These are phyloP conservation scores for Agaricus blazei DNA, from an alignment of 768 basidiomycete genomes.

Conservation along the genomic window DNA sequence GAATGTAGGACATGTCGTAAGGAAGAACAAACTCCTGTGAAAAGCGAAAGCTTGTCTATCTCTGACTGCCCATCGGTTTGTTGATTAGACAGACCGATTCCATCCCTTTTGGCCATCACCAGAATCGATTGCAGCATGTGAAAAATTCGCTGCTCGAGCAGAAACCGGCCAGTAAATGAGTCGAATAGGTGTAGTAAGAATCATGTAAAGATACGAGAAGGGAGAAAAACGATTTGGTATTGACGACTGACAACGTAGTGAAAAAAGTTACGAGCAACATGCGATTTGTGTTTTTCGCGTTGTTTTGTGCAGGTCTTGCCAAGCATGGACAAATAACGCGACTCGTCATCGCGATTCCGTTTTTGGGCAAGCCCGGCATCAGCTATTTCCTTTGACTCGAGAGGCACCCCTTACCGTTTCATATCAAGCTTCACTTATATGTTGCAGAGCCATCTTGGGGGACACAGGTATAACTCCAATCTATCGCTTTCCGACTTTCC, in stretches of 20 bases:
- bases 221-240: neutral
- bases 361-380: neutral
- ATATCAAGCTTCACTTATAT: no score
- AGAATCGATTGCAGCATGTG: constrained; percentile 75
- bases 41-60: constrained; percentile 28
- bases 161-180: constrained; percentile 52
- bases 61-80: constrained; percentile 44
- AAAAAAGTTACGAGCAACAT: neutral
- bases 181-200: neutral
- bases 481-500: no score
- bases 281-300: constrained; percentile 1
- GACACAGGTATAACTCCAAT: no score
- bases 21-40: constrained; percentile 26
- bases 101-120: constrained; percentile 67
- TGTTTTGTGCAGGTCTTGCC: neutral
- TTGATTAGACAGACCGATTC: constrained; percentile 49
- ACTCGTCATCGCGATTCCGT: neutral
- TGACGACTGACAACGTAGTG: neutral
- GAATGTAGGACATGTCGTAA: constrained; percentile 8
- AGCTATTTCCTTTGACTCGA: no score
- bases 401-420: no score
- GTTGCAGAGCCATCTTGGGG: no score
- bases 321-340: constrained; percentile 21
- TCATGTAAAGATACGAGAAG: neutral
- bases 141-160: constrained; percentile 65